Evolutionary conservation across 2,329 filamentous ascomycete species (phyloP), one percentile per base, ranked within the genome.

Genomic region (Dryadomyces quercus-mongolicae): DNA sequence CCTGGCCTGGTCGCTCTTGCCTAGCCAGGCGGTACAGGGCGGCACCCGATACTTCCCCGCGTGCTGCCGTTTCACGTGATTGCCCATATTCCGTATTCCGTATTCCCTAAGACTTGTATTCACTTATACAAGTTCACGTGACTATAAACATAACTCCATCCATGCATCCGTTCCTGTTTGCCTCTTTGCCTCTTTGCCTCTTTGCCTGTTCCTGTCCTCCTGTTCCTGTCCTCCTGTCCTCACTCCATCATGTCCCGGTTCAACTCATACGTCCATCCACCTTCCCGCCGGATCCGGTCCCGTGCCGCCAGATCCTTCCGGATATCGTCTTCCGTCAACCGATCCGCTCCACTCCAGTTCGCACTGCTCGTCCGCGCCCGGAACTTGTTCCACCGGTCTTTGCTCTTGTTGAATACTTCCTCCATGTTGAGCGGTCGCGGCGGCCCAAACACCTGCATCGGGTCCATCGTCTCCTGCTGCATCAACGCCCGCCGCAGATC

Each of bases 371-470:
- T 96, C 54, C 93, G 80, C 52, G 88, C 84, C 18, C 94, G 82
- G 76, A 96, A 97, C 65, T 89, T 88, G 73, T 88, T 87, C 67
- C 87, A 82, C 59, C 86, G 75, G 54, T 92, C 89, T 67, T 90
- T 90, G 68, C 86, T 91, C 67, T 90, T 88, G 69, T 79, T 86
- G 70, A 98, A 98, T 36, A 96, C 90, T 66, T 97, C 91, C 64
- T 98, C 94, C 85, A 98, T 93, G 64, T 89, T 88, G 60, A 98
- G 75, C 13, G 90, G 88, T 12, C 80, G 84, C 22, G 95, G 89
- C 0, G 88, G 87, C 0, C 93, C 93, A 64, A 98, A 98, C 53
- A 98, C 87, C 42, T 79, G 74, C 63, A 88, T 81, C 0, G 90
- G 88, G 63, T 98, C 90, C 61, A 93, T 78, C 10, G 82, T 80